Conservation (phyloP, 2,329 filamentous ascomycete genomes). For the Tolypocladium inflatum region DNA sequence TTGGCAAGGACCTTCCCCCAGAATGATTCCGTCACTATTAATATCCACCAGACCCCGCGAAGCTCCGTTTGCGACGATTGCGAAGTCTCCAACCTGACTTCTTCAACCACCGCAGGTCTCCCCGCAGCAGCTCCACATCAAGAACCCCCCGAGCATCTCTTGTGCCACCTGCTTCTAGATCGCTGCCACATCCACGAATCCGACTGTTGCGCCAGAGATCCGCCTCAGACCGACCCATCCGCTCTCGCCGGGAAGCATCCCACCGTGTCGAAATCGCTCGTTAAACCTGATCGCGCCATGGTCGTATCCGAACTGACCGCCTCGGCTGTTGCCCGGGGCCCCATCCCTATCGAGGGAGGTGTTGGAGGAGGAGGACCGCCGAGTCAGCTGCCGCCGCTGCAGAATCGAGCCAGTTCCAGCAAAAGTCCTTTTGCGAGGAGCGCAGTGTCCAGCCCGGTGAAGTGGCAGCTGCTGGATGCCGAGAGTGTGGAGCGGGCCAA, state of each 20-base stretch:
- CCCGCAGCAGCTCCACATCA: not conserved
- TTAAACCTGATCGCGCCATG: not conserved
- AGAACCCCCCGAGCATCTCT: not conserved
- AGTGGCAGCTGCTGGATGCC: conserved; percentile 82
- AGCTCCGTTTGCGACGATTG: not conserved
- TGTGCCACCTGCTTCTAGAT: not conserved
- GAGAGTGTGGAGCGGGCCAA: conserved; percentile 69
- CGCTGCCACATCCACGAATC: not conserved
- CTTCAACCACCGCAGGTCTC: not conserved
- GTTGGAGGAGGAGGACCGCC: conserved; percentile 5
- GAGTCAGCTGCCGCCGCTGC: conserved; percentile 13
- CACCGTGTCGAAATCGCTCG: not conserved
- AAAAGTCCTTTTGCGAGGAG: conserved; percentile 53
- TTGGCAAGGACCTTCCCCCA: not conserved
- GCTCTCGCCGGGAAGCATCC: not conserved
- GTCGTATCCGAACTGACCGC: conserved; percentile 22
- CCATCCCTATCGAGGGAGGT: conserved; percentile 12
- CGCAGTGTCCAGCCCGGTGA: conserved; percentile 73
- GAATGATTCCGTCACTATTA: not conserved
- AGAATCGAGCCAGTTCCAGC: conserved; percentile 26
- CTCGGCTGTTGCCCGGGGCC: conserved; percentile 22
- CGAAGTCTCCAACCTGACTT: not conserved
- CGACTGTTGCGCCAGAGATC: not conserved
- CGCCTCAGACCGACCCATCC: not conserved
- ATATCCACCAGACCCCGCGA: not conserved